A percentile compares a stretch with the other conserved stretches of the same genome.
Conservation (phyloP, 768 basidiomycete genomes). For the Amylocystis lapponica region DNA sequence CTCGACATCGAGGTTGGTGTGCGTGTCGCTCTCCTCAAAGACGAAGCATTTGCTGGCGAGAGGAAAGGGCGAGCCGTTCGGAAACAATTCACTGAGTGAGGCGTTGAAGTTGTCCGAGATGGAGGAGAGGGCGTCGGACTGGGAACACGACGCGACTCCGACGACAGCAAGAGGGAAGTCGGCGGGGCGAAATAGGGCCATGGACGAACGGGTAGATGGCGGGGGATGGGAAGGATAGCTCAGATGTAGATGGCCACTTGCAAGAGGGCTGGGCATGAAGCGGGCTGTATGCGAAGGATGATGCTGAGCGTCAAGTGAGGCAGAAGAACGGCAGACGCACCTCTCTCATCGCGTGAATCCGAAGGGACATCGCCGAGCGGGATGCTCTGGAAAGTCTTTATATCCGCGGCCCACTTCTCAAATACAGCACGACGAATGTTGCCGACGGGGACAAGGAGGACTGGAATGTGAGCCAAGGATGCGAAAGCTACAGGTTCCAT, state of each 20-base stretch:
- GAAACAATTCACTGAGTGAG: slow-evolving; percentile 59
- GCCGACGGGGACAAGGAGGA: slow-evolving; percentile 85
- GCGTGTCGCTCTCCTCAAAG: slow-evolving; percentile 66
- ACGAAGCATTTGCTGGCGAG: slow-evolving; percentile 79
- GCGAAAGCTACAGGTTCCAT: slow-evolving; percentile 76
- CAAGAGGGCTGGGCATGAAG: slow-evolving; percentile 73
- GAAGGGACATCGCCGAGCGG: slow-evolving; percentile 80
- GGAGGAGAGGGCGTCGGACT: slow-evolving; percentile 44
- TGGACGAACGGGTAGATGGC: slow-evolving; percentile 56
- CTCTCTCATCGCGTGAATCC: slow-evolving; percentile 70
- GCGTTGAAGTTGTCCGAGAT: slow-evolving; percentile 64
- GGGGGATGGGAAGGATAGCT: slow-evolving; percentile 72
- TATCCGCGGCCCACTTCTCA: slow-evolving; percentile 67
- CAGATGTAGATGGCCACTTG: slow-evolving; percentile 79
- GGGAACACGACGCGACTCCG: slow-evolving; percentile 72
- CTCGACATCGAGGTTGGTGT: slow-evolving; percentile 48
- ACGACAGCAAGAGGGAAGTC: slow-evolving; percentile 85
- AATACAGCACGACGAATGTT: slow-evolving; percentile 63
- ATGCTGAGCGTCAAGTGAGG: neutral
- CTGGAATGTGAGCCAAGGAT: slow-evolving; percentile 77
- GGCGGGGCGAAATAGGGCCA: slow-evolving; percentile 73
- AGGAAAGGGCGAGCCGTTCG: slow-evolving; percentile 63
- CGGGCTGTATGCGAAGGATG: slow-evolving; percentile 41
- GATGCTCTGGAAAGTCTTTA: slow-evolving; percentile 67
- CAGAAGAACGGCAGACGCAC: slow-evolving; percentile 31